Percentiles rank a stretch among this genome's conserved stretches.
Evolutionary conservation across 2,329 filamentous ascomycete species (phyloP).

Genomic region (Nemania sp.): DNA sequence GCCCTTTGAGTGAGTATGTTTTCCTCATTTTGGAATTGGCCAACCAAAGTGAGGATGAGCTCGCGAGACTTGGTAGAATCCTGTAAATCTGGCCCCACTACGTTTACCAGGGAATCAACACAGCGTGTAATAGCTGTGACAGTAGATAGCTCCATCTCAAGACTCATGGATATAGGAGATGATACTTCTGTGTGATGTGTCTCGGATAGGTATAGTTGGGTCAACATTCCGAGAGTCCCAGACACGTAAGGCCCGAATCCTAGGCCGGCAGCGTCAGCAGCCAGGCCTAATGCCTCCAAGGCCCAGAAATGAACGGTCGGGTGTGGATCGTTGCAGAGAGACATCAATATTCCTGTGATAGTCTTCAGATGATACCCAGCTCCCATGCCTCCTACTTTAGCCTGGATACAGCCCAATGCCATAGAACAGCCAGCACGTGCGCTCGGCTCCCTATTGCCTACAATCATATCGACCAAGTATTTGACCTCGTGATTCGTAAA

Average conservation of each 20-base stretch:
- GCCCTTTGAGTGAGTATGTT: constrained; percentile 73
- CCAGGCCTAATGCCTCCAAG: constrained; percentile 81
- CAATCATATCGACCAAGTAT: constrained; percentile 89
- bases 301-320: constrained; percentile 97
- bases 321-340: constrained; percentile 91
- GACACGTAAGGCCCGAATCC: constrained; percentile 91
- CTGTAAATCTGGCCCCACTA: constrained; percentile 92
- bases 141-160: constrained; percentile 84
- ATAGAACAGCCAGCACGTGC: constrained; percentile 93
- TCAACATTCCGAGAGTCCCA: constrained; percentile 89
- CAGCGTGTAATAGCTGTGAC: constrained; percentile 83
- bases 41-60: constrained; percentile 83
- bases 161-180: constrained; percentile 82
- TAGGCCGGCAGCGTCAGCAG: constrained; percentile 88
- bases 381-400: constrained; percentile 95
- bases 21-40: constrained; percentile 78
- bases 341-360: constrained; percentile 98
- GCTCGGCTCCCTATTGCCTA: constrained; percentile 89
- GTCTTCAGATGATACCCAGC: constrained; percentile 96
- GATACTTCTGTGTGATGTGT: constrained; percentile 85
- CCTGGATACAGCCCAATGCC: constrained; percentile 90
- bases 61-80: constrained; percentile 91
- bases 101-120: constrained; percentile 94
- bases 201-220: constrained; percentile 89
- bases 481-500: constrained; percentile 93